These are phyloP conservation scores for Polyporus arcularius DNA, from an alignment of 768 basidiomycete species.

Conservation along the genomic window DNA sequence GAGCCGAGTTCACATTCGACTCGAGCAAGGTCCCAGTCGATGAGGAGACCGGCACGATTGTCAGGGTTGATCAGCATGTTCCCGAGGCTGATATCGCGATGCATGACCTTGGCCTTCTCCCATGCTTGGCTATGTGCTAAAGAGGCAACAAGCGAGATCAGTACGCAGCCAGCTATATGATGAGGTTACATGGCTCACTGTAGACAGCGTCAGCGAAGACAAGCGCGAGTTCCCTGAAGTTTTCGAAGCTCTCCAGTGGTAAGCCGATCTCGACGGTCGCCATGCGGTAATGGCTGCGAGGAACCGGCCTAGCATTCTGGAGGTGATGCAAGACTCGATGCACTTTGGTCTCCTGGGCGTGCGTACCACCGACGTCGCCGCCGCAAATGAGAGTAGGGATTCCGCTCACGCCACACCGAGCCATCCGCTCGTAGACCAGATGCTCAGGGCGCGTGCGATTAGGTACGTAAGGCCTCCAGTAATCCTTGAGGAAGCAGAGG, in stretches of 20 bases:
- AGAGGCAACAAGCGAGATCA: background rate
- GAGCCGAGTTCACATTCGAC: background rate
- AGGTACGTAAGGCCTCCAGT: background rate
- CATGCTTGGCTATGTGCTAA: slow-evolving; percentile 18
- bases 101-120: slow-evolving; percentile 14
- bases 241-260: background rate
- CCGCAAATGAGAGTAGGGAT: background rate
- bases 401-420: background rate
- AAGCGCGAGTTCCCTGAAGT: background rate
- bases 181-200: background rate
- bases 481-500: background rate
- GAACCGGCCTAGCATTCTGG: too few relatives aligned
- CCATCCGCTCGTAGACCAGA: background rate
- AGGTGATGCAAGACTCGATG: background rate
- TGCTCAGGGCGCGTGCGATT: background rate
- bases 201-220: background rate
- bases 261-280: background rate
- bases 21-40: background rate
- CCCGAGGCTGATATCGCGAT: slow-evolving; percentile 16
- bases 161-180: background rate
- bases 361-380: background rate
- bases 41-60: background rate
- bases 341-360: background rate
- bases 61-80: slow-evolving; percentile 17
- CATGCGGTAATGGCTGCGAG: slow-evolving; percentile 3